phyloP scores from a whole-genome alignment of 495 filamentous ascomycete species.

The Jackrogersella minutella region DNA sequence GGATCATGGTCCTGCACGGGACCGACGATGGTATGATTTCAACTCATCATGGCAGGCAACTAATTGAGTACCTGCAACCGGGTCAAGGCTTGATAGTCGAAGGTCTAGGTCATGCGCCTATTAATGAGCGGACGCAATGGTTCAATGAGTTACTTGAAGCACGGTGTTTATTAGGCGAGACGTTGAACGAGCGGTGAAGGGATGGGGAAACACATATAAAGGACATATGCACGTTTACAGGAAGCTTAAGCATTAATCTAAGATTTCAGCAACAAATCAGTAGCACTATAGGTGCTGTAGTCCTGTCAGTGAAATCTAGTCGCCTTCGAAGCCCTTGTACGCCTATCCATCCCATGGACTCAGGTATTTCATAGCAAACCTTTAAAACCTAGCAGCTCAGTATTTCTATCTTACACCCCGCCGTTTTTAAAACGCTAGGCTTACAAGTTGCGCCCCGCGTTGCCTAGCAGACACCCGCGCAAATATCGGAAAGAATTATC shows the following conservation, averaged over 20 bases:
- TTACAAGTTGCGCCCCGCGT: neutral
- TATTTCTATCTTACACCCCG: neutral
- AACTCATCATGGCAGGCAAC: constrained; percentile 66
- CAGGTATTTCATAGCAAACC: constrained; percentile 31
- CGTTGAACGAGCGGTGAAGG: constrained; percentile 41
- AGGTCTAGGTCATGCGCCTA: constrained; percentile 73
- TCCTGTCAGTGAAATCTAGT: neutral
- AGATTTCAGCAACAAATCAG: neutral
- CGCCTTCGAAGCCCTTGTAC: neutral
- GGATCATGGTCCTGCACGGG: constrained; percentile 80
- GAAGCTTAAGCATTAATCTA: too few species aligned
- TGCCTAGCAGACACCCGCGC: neutral
- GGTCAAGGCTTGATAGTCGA: constrained; percentile 62
- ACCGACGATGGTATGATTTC: constrained; percentile 78
- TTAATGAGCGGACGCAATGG: constrained; percentile 68
- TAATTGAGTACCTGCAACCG: constrained; percentile 63
- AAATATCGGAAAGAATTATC: constrained; percentile 1
- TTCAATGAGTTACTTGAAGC: constrained; percentile 66
- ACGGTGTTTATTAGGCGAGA: constrained; percentile 52
- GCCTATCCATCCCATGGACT: constrained; percentile 10
- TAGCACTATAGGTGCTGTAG: neutral
- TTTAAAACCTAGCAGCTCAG: too few species aligned
- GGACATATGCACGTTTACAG: neutral
- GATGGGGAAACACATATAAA: neutral
- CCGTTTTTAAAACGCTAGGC: neutral